phyloP scores from a whole-genome alignment of 306 rosid species.

The Aeschynomene evenia region DNA sequence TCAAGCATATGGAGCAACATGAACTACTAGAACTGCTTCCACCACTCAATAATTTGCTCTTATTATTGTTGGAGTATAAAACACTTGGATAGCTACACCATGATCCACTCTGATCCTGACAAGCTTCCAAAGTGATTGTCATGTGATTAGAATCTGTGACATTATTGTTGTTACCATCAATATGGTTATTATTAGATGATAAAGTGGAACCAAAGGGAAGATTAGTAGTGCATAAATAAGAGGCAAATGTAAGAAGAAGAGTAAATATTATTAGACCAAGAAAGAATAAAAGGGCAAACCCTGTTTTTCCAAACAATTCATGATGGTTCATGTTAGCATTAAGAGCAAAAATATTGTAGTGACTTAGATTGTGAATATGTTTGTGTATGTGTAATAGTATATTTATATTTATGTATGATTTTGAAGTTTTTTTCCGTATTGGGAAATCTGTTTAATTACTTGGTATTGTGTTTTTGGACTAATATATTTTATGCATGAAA shows the following conservation, averaged over 20 bases:
- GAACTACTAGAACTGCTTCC: constrained; percentile 16
- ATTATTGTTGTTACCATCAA: neutral
- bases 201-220: neutral
- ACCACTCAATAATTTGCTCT: too few relatives aligned
- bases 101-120: constrained; percentile 5
- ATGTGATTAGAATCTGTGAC: constrained; percentile 14
- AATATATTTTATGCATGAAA: too few relatives aligned
- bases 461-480: too few relatives aligned
- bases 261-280: neutral
- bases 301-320: constrained; percentile 5
- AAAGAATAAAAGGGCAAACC: neutral
- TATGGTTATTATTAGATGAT: neutral
- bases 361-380: neutral
- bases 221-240: constrained; percentile 14
- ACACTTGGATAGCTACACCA: constrained; percentile 21
- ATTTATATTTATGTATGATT: neutral
- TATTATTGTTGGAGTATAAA: constrained; percentile 11
- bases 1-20: constrained; percentile 48
- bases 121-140: neutral
- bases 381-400: neutral
- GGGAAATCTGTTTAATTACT: constrained; percentile 19
- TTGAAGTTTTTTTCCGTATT: constrained; percentile 19
- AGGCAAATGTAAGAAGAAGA: neutral
- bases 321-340: constrained; percentile 22
- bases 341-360: neutral